phyloP scores from a whole-genome alignment of 2,329 filamentous ascomycete genomes.

The Elsinoe fawcettii region DNA sequence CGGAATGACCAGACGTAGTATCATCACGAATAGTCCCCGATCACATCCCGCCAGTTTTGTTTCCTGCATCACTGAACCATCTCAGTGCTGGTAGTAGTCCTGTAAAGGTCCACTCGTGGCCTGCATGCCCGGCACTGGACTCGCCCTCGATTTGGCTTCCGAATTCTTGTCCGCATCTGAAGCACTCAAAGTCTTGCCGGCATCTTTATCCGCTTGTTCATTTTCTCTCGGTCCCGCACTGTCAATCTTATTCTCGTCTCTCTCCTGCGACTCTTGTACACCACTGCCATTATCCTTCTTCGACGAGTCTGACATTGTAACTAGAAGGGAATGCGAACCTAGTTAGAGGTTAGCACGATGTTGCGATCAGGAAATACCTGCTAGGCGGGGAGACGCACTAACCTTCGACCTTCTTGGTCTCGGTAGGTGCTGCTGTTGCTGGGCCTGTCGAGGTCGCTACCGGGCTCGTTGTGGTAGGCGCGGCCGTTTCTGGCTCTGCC shows the following conservation, averaged over 20 bases:
- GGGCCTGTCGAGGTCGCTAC: neutral
- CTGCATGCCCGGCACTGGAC: conserved; percentile 26
- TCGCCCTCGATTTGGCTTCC: conserved; percentile 9
- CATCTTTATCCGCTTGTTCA: neutral
- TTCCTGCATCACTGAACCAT: neutral
- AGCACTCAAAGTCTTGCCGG: neutral
- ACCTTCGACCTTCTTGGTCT: conserved; percentile 15
- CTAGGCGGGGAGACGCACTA: conserved; percentile 19
- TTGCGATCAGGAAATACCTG: conserved; percentile 22
- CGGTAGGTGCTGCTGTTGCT: neutral
- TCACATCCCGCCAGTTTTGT: neutral
- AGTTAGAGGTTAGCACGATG: conserved; percentile 16
- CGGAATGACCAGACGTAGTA: too few relatives aligned
- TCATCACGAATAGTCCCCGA: neutral
- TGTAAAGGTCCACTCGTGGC: conserved; percentile 28
- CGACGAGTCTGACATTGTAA: conserved; percentile 2
- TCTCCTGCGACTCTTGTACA: neutral
- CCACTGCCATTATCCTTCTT: conserved; percentile 14
- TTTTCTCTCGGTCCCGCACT: conserved; percentile 4
- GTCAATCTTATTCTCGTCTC: conserved; percentile 1
- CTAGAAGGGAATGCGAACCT: conserved; percentile 1
- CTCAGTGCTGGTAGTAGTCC: conserved; percentile 20
- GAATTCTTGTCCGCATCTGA: conserved; percentile 1
- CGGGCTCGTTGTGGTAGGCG: neutral
- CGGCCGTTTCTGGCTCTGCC: neutral